A percentile compares a stretch with the other conserved stretches of the same genome.
phyloP scores from a whole-genome alignment of 768 basidiomycete genomes.

The Russula virescens region DNA sequence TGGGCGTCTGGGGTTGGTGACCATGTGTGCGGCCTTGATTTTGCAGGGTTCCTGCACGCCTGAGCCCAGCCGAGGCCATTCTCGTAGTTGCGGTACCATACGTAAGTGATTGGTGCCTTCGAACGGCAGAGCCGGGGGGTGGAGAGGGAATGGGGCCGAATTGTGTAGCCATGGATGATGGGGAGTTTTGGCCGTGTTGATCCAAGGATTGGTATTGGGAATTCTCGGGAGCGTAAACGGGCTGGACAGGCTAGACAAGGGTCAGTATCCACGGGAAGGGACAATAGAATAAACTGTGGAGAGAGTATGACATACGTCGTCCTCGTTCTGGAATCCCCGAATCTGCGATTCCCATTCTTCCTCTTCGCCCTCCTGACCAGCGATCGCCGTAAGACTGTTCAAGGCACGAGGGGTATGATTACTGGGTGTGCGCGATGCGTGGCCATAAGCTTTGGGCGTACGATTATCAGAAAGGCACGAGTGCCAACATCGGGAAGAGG shows the following conservation, averaged over 20 bases:
- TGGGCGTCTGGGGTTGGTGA: constrained; percentile 35
- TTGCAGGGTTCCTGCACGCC: constrained; percentile 72
- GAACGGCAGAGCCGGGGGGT: constrained; percentile 50
- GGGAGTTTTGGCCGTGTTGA: constrained; percentile 39
- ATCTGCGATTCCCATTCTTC: constrained; percentile 79
- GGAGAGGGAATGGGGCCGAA: constrained; percentile 61
- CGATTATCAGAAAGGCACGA: constrained; percentile 1
- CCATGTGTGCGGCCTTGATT: constrained; percentile 39
- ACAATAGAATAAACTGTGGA: not conserved
- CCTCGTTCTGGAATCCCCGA: constrained; percentile 52
- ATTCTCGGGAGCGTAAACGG: constrained; percentile 12
- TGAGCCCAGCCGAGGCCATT: constrained; percentile 48
- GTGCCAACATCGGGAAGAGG: not conserved
- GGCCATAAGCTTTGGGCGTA: constrained; percentile 21
- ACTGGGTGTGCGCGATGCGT: constrained; percentile 39
- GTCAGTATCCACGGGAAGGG: constrained; percentile 3
- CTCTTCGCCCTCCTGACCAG: constrained; percentile 82
- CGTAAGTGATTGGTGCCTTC: constrained; percentile 75
- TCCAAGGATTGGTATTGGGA: constrained; percentile 48
- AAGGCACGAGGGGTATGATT: constrained; percentile 64
- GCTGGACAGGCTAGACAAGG: not conserved
- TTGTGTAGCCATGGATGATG: constrained; percentile 61
- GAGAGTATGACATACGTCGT: constrained; percentile 47
- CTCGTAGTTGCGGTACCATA: constrained; percentile 53
- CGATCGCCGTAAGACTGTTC: constrained; percentile 80